These are phyloP conservation scores for Zygosaccharomyces lentus DNA, from an alignment of 805 yeast species.

Conservation along the genomic window DNA sequence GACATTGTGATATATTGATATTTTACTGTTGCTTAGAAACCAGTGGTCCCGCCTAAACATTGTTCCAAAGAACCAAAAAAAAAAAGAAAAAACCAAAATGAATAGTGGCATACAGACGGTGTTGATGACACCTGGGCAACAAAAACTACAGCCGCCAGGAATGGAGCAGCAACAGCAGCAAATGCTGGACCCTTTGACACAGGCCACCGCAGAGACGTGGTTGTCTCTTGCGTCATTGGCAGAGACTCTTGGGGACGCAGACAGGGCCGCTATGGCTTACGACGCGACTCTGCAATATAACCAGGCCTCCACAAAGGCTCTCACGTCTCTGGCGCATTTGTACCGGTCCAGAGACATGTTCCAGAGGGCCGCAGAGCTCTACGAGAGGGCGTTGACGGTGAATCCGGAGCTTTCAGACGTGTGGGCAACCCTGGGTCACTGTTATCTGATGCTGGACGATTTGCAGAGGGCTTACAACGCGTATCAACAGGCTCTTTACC, in stretches of 20 bases:
- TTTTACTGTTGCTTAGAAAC: neutral
- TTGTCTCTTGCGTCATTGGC: constrained; percentile 84
- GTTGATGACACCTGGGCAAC: constrained; percentile 15
- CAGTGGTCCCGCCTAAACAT: neutral
- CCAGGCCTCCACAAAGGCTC: constrained; percentile 80
- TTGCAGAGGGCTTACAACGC: constrained; percentile 93
- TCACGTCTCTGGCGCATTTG: constrained; percentile 81
- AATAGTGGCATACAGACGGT: constrained; percentile 13
- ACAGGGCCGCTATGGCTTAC: constrained; percentile 82
- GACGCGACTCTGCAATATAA: constrained; percentile 83
- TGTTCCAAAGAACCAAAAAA: neutral
- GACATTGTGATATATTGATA: neutral
- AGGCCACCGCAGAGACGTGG: constrained; percentile 80
- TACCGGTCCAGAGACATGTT: constrained; percentile 87
- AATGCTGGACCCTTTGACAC: constrained; percentile 37
- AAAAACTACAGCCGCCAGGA: constrained; percentile 11
- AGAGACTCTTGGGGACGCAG: constrained; percentile 82
- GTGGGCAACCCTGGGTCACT: constrained; percentile 96
- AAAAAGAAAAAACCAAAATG: neutral
- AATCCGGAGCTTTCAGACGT: constrained; percentile 90
- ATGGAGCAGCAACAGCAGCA: constrained; percentile 16
- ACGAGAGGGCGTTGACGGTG: constrained; percentile 77
- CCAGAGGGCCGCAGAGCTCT: constrained; percentile 90
- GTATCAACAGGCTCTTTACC: constrained; percentile 91
- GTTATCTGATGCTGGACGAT: constrained; percentile 95